A percentile compares a stretch with the other conserved stretches of the same genome.
phyloP scores from a whole-genome alignment of 495 filamentous ascomycete genomes.

The Hypoxylon perforatum region DNA sequence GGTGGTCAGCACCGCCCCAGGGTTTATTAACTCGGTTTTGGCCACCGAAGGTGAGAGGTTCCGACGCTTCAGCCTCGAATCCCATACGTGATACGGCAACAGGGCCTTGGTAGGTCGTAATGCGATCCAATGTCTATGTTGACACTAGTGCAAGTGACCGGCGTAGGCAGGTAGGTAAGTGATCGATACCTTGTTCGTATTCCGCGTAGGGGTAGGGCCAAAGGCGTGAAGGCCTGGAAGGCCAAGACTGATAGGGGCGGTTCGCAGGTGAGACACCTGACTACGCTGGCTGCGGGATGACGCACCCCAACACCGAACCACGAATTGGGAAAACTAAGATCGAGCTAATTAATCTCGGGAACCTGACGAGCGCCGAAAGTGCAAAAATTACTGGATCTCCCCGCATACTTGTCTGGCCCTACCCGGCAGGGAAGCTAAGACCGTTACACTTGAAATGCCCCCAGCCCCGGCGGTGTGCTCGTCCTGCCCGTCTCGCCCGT shows the following conservation, averaged over 20 bases:
- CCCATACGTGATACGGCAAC: neutral
- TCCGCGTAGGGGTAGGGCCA: too few species aligned
- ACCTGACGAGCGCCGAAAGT: too few species aligned
- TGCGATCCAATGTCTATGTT: neutral
- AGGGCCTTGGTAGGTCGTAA: neutral
- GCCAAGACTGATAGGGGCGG: conserved; percentile 25
- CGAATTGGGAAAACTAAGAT: neutral
- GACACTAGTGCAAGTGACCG: neutral
- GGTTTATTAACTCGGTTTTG: neutral
- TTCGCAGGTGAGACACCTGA: conserved; percentile 27
- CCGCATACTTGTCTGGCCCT: neutral
- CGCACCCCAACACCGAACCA: conserved; percentile 20
- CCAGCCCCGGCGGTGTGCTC: neutral
- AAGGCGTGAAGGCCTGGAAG: too few species aligned
- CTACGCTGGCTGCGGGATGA: conserved; percentile 28
- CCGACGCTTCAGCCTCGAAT: neutral
- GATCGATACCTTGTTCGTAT: neutral
- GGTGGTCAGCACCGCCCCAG: conserved; percentile 3
- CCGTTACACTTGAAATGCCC: neutral
- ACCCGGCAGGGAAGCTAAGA: neutral
- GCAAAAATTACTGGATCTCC: neutral
- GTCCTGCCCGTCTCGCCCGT: too few species aligned
- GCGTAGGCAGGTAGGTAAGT: neutral
- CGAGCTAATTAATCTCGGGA: neutral
- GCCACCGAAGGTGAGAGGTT: conserved; percentile 2